Evolutionary conservation across 1,284 basidiomycete genomes (phyloP), one percentile per base, ranked within the genome.

Genomic region (Phellopilus nigrolimitatus): DNA sequence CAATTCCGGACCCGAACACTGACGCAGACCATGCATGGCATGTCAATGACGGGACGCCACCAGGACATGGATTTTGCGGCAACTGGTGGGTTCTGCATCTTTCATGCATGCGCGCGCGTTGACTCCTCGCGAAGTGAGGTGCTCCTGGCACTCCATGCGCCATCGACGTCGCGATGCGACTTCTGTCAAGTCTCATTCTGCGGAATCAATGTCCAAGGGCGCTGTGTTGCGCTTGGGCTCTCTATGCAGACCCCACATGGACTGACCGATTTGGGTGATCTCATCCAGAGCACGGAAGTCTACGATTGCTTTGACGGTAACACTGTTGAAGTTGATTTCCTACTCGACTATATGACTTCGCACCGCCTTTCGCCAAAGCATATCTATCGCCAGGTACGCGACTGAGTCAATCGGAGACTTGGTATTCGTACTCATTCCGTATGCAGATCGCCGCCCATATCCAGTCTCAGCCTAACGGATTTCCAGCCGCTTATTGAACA

Each of bases 231-330:
- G 1, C 65, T 75, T n/a, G 69, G 75, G 17, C 63, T 90, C 8
- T 48, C 66, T 12, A 58, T 68, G 0, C 86, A 88, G 58, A 79
- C 84, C n/a, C 84, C 81, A 2, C 80, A 88, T 54, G 80, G 74
- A 24, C 67, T 90, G 63, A 67, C 70, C 8, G 83, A 82, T 53
- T 62, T 88, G 19, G 66, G 75, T 27, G 88, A 90, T 62, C 70
- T 90, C 48, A 81, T 90, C 37, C 79, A 84, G 59, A 85, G 82
- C 36, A 64, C 77, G 0, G 82, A 85, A 51, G 73, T 89, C 15
- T 90, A 89, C 58, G 87, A 88, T 24, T 82, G 76, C 57, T 90
- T 90, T 62, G 78, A 83, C 57, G 74, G 75, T 55, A 90, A 90
- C 60, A 76, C 73, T 0, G 74, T 85, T 31, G 87, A 90, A 64